Evolutionary conservation across 2,329 filamentous ascomycete species (phyloP).

Genomic region (Davidsoniella australis): DNA sequence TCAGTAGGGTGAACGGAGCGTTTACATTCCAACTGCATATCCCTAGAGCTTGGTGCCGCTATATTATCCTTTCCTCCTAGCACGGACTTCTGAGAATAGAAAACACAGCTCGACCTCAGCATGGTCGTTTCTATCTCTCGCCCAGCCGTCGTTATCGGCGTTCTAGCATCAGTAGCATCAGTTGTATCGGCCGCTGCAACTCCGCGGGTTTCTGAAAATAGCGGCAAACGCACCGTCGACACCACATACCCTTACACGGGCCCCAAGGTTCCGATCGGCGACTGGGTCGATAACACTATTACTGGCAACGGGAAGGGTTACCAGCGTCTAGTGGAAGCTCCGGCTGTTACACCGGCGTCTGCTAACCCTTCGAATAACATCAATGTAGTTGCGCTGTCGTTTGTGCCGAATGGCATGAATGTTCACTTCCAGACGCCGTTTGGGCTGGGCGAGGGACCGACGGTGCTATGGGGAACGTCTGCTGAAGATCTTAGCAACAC

Average conservation of each 20-base stretch:
- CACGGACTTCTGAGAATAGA: too few relatives aligned
- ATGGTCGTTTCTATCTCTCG: too few relatives aligned
- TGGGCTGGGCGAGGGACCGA: slow-evolving; percentile 27
- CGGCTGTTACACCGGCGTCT: slow-evolving; percentile 28
- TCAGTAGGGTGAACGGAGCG: too few relatives aligned
- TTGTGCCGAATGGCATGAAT: slow-evolving; percentile 31
- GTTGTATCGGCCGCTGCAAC: too few relatives aligned
- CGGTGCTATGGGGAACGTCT: slow-evolving; percentile 26
- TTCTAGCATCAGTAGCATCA: too few relatives aligned
- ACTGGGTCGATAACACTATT: slow-evolving; percentile 32
- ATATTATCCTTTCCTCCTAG: too few relatives aligned
- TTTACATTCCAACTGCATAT: too few relatives aligned
- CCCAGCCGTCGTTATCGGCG: too few relatives aligned
- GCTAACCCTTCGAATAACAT: slow-evolving; percentile 31
- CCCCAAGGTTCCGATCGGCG: slow-evolving; percentile 29
- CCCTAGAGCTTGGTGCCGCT: too few relatives aligned
- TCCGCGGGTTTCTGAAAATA: too few relatives aligned
- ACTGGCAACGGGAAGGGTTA: slow-evolving; percentile 36
- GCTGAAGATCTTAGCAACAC: slow-evolving; percentile 19
- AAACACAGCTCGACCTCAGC: too few relatives aligned
- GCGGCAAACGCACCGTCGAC: slow-evolving; percentile 19
- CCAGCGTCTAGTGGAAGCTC: slow-evolving; percentile 30
- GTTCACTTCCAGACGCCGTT: slow-evolving; percentile 37
- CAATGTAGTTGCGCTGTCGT: slow-evolving; percentile 33
- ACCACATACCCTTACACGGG: slow-evolving; percentile 30